Evolutionary conservation across 352 stramenopile genomes (phyloP), one percentile per base, ranked within the genome.

Genomic region (Detonula confervacea): DNA sequence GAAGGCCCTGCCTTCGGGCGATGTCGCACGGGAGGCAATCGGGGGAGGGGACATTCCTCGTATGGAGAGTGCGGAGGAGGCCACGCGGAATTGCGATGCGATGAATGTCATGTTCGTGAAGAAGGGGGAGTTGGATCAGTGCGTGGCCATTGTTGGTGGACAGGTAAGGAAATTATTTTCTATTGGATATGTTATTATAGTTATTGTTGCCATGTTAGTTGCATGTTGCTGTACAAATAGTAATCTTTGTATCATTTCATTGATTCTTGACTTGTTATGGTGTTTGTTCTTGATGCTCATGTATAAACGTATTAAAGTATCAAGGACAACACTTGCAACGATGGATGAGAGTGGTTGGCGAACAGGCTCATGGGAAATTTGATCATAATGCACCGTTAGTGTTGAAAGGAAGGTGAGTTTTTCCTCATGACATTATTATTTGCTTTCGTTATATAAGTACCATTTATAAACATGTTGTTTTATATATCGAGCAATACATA

Each of bases 261-360:
- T n/a, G n/a, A n/a, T n/a, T n/a, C n/a, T n/a, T n/a, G n/a, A n/a
- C n/a, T n/a, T n/a, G n/a, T n/a, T n/a, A n/a, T n/a, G n/a, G n/a
- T n/a, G n/a, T n/a, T n/a, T n/a, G n/a, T n/a, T n/a, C n/a, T n/a
- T n/a, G n/a, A n/a, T n/a, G n/a, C n/a, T n/a, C n/a, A n/a, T n/a
- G n/a, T n/a, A n/a, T n/a, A n/a, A n/a, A n/a, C n/a, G n/a, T n/a
- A n/a, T n/a, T n/a, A n/a, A n/a, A n/a, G n/a, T 94, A 89, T 62
- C 77, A 91, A 82, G 77, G 78, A 2, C 90, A 80, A 72, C 78
- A 90, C 69, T 62, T 94, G 39, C 82, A 92, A 76, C 84, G 87
- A 42, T 93, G 81, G 49, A 92, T 93, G 87, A 78, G 89, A 69
- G 42, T 86, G 25, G 42, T 52, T 25, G 46, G 65, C 8, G 35